Evolutionary conservation across 2,329 filamentous ascomycete genomes (phyloP).

Genomic region (Colletotrichum karsti): DNA sequence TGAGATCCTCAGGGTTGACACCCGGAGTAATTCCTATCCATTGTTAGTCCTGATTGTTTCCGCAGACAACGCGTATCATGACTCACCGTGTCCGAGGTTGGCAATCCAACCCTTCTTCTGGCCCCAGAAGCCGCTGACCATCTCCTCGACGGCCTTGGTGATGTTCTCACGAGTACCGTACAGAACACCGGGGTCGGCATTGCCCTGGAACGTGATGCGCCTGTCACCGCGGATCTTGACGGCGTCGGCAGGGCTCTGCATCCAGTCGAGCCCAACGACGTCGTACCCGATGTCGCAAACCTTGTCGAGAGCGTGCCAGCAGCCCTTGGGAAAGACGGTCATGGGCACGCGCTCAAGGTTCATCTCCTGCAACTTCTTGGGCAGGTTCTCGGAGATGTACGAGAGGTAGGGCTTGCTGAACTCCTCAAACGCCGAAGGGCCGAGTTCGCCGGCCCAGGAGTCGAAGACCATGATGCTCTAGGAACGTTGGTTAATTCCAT

Average conservation of each 20-base stretch:
- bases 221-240: slow-evolving; percentile 81
- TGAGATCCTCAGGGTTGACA: slow-evolving; percentile 92
- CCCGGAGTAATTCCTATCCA: slow-evolving; percentile 85
- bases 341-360: slow-evolving; percentile 86
- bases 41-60: not conserved
- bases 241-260: slow-evolving; percentile 87
- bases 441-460: slow-evolving; percentile 96
- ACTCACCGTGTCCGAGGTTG: slow-evolving; percentile 91
- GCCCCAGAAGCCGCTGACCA: slow-evolving; percentile 87
- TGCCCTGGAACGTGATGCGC: slow-evolving; percentile 85
- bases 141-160: slow-evolving; percentile 81
- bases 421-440: slow-evolving; percentile 81
- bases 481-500: slow-evolving; percentile 49
- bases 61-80: not conserved
- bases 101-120: slow-evolving; percentile 95
- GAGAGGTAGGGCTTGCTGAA: slow-evolving; percentile 89
- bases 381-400: slow-evolving; percentile 84
- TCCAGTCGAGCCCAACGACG: slow-evolving; percentile 94
- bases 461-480: slow-evolving; percentile 91
- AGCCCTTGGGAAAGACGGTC: slow-evolving; percentile 98
- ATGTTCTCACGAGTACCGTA: slow-evolving; percentile 88
- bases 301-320: slow-evolving; percentile 92
- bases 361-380: slow-evolving; percentile 76
- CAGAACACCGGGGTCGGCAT: slow-evolving; percentile 91
- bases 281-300: slow-evolving; percentile 91